These are phyloP conservation scores for Candida jianshihensis DNA, from an alignment of 805 yeast species.

Conservation along the genomic window DNA sequence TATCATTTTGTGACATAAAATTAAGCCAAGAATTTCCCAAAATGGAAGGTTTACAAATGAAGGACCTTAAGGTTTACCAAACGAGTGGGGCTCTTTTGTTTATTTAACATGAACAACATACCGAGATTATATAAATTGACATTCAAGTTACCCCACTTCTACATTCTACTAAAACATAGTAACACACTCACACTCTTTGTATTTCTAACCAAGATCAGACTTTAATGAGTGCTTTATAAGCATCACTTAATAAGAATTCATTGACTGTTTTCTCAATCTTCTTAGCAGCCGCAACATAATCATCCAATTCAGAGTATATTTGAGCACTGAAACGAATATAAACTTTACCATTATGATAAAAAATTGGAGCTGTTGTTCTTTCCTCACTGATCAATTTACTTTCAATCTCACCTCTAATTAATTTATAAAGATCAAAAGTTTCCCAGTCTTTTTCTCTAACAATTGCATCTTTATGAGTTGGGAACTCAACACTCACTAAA, in stretches of 20 bases:
- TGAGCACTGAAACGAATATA: constrained; percentile 54
- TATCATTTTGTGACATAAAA: background rate
- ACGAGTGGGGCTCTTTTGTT: no score
- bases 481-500: constrained; percentile 38
- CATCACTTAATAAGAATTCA: constrained; percentile 12
- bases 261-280: constrained; percentile 28
- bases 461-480: constrained; percentile 20
- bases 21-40: no score
- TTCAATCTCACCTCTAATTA: constrained; percentile 17
- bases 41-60: no score
- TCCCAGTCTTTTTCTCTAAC: constrained; percentile 13
- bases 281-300: constrained; percentile 41
- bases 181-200: background rate
- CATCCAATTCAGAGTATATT: constrained; percentile 49
- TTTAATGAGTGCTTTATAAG: constrained; percentile 1
- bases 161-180: no score
- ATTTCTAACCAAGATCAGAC: background rate
- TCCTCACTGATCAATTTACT: constrained; percentile 21
- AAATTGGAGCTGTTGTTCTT: constrained; percentile 43
- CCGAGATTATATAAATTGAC: no score
- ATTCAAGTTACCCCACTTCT: no score
- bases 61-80: no score
- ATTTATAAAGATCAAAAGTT: constrained; percentile 9
- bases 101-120: no score
- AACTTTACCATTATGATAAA: constrained; percentile 32